Conservation (phyloP, 2,329 filamentous ascomycete genomes). For the Aspergillus sp. region DNA sequence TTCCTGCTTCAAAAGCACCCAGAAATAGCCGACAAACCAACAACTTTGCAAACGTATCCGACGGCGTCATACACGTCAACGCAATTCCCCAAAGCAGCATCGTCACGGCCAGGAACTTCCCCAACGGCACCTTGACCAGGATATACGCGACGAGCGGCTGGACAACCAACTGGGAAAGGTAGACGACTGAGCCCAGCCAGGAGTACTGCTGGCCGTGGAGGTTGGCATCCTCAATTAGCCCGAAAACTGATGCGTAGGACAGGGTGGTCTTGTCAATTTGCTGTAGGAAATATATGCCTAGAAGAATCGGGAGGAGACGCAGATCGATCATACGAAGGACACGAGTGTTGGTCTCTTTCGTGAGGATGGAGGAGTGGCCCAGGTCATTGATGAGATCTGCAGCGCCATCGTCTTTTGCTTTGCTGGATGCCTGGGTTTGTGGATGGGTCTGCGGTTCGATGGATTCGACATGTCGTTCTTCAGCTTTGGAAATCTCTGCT, state of each 20-base stretch:
- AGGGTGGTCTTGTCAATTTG: conserved; percentile 58
- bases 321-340: conserved; percentile 48
- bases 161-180: conserved; percentile 49
- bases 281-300: conserved; percentile 58
- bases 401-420: conserved; percentile 39
- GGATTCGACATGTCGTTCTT: conserved; percentile 22
- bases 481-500: conserved; percentile 8
- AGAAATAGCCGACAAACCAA: conserved; percentile 51
- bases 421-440: background rate
- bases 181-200: conserved; percentile 48
- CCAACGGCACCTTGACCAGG: conserved; percentile 55
- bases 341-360: conserved; percentile 47
- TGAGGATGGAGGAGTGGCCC: conserved; percentile 43
- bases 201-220: conserved; percentile 52
- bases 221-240: conserved; percentile 52
- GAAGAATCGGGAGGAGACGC: conserved; percentile 48
- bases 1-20: conserved; percentile 49
- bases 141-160: conserved; percentile 49
- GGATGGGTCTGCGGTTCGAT: conserved; percentile 9
- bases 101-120: conserved; percentile 51
- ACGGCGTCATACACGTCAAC: conserved; percentile 47
- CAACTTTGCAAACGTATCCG: conserved; percentile 44
- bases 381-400: conserved; percentile 43
- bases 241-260: conserved; percentile 57
- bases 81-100: conserved; percentile 49